Conservation (phyloP, 192 early-diverging fungal genomes). For the Backusella luteola region DNA sequence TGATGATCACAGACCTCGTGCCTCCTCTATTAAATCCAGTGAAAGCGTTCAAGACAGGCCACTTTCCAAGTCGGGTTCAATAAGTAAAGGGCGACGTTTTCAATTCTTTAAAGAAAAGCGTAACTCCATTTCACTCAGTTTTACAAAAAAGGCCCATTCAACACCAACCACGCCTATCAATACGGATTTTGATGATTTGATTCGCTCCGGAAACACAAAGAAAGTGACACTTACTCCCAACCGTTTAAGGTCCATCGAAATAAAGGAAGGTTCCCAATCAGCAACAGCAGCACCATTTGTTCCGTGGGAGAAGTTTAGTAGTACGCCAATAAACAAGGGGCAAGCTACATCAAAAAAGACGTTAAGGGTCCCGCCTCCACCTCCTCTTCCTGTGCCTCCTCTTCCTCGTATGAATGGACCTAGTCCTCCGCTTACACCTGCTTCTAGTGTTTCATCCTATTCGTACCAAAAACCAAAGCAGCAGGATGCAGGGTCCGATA, state of each 20-base stretch:
- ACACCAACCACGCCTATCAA: not conserved
- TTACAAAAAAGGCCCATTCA: not conserved
- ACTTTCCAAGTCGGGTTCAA: slow-evolving; percentile 4
- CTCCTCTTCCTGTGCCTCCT: slow-evolving; percentile 3
- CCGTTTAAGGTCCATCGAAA: slow-evolving; percentile 54
- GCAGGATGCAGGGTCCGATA: not conserved
- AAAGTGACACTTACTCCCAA: slow-evolving; percentile 60
- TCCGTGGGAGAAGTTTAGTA: slow-evolving; percentile 2
- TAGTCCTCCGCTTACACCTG: slow-evolving; percentile 17
- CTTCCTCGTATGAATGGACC: not conserved
- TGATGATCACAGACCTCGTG: not conserved
- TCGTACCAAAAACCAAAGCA: slow-evolving; percentile 8
- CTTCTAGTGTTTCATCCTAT: slow-evolving; percentile 10
- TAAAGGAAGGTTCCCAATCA: slow-evolving; percentile 14
- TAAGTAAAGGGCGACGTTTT: slow-evolving; percentile 27
- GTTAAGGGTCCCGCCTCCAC: not conserved
- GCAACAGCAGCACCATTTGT: not conserved
- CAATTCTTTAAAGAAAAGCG: slow-evolving; percentile 29
- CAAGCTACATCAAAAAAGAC: not conserved
- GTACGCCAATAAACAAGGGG: not conserved
- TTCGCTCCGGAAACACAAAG: slow-evolving; percentile 54
- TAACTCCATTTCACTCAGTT: slow-evolving; percentile 6
- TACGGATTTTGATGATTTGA: slow-evolving; percentile 49
- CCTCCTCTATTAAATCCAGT: slow-evolving; percentile 17
- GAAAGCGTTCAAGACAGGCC: slow-evolving; percentile 21